Percentiles rank a stretch among this genome's conserved stretches.
phyloP scores from a whole-genome alignment of 2,329 filamentous ascomycete genomes.

The Domatiomyces globalis region DNA sequence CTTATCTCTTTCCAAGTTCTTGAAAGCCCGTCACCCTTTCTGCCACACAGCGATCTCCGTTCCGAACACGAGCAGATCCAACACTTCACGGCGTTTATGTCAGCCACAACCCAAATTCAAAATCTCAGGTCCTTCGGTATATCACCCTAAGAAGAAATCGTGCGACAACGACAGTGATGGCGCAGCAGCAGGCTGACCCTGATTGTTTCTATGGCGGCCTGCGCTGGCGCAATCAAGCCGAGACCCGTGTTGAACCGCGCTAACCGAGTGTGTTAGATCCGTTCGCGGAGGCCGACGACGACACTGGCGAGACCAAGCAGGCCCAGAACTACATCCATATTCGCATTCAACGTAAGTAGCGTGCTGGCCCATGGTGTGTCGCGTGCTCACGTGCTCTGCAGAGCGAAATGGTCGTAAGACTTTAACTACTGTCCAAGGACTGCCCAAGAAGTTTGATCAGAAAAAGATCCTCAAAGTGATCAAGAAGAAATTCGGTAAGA shows the following conservation, averaged over 20 bases:
- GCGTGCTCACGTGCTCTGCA: constrained; percentile 28
- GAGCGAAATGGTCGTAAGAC: constrained; percentile 99
- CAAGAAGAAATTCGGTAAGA: constrained; percentile 95
- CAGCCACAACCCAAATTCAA: constrained; percentile 79
- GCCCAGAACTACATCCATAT: constrained; percentile 98
- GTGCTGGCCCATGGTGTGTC: constrained; percentile 1
- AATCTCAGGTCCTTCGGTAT: constrained; percentile 91
- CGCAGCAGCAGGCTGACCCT: too few species aligned
- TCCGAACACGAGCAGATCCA: constrained; percentile 2
- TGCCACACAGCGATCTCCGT: neutral
- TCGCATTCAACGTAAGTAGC: constrained; percentile 84
- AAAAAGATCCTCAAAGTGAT: constrained; percentile 99
- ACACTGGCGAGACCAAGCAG: constrained; percentile 88
- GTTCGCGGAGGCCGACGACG: constrained; percentile 99
- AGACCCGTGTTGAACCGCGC: neutral
- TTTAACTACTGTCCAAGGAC: constrained; percentile 97
- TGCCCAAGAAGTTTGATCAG: constrained; percentile 97
- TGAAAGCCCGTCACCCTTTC: neutral
- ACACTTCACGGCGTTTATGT: constrained; percentile 64
- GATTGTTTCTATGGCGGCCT: neutral
- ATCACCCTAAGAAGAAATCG: constrained; percentile 23
- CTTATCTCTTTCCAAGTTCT: neutral
- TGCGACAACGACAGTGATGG: neutral
- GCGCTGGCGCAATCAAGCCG: too few species aligned
- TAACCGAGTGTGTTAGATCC: constrained; percentile 52